phyloP scores from a whole-genome alignment of 1,284 basidiomycete genomes.

The Tremellales sp. region DNA sequence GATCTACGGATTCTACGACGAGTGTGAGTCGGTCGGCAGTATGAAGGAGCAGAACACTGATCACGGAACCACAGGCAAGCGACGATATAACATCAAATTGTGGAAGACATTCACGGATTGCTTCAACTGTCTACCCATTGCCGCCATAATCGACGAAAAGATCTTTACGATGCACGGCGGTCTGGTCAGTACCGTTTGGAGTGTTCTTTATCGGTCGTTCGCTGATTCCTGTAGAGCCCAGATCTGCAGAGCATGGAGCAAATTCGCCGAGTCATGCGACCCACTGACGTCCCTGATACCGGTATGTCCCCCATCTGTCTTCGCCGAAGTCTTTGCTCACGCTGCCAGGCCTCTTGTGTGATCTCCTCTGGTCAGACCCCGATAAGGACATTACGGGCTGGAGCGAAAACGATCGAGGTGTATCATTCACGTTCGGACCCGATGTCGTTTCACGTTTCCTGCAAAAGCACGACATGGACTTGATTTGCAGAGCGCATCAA shows the following conservation, averaged over 20 bases:
- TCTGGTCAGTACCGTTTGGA: conserved; percentile 25
- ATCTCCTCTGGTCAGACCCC: conserved; percentile 97
- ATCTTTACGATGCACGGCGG: conserved; percentile 56
- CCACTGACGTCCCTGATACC: conserved; percentile 97
- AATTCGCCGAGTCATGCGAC: conserved; percentile 98
- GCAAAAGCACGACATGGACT: conserved; percentile 99
- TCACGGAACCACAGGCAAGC: conserved; percentile 50
- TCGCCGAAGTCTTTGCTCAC: not conserved
- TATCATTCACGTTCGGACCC: conserved; percentile 82
- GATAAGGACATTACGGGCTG: conserved; percentile 99
- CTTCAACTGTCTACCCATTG: conserved; percentile 63
- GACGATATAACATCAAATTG: conserved; percentile 62
- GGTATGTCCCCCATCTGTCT: conserved; percentile 57
- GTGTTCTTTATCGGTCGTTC: not conserved
- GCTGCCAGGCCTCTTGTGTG: conserved; percentile 81
- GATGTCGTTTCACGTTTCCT: conserved; percentile 97
- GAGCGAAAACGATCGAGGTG: conserved; percentile 98
- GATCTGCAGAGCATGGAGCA: conserved; percentile 99
- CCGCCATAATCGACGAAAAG: conserved; percentile 61
- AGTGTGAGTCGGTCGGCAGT: conserved; percentile 47
- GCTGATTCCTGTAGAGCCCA: conserved; percentile 86
- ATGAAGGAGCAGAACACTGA: not conserved
- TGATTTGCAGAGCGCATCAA: conserved; percentile 97
- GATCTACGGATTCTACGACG: conserved; percentile 62
- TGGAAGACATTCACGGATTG: conserved; percentile 65